Conservation (phyloP, 176 grass and related monocot species). For the Pontederia paniculata region DNA sequence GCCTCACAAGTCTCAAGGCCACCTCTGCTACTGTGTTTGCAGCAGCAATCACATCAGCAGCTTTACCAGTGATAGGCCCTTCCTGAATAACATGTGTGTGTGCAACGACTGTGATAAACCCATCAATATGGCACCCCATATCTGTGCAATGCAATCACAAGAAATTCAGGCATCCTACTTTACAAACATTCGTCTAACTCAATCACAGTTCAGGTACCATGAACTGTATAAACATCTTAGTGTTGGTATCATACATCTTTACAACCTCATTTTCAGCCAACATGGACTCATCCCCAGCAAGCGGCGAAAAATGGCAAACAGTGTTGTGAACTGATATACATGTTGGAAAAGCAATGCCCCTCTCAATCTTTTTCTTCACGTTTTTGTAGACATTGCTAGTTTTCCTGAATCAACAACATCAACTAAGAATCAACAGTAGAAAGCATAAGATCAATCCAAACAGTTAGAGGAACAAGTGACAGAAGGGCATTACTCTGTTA, state of each 20-base stretch:
- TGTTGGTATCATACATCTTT: conserved; percentile 58
- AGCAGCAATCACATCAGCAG: conserved; percentile 85
- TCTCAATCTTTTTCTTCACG: conserved; percentile 94
- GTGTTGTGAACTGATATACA: conserved; percentile 91
- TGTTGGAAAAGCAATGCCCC: conserved; percentile 86
- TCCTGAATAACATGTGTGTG: conserved; percentile 72
- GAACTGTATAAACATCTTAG: conserved; percentile 7
- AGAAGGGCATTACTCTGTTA: conserved; percentile 58
- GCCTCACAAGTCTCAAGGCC: conserved; percentile 81
- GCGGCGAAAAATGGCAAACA: conserved; percentile 90
- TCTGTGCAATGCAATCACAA: conserved; percentile 42
- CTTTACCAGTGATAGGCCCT: conserved; percentile 62
- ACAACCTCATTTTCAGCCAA: conserved; percentile 90
- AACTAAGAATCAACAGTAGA: conserved; percentile 1
- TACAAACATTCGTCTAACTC: neutral
- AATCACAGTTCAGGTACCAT: neutral
- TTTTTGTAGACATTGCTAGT: conserved; percentile 94
- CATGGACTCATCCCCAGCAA: conserved; percentile 61
- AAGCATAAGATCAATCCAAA: conserved; percentile 11
- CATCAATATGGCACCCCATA: conserved; percentile 98
- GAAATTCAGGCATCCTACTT: neutral
- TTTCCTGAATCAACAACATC: conserved; percentile 39
- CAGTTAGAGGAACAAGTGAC: conserved; percentile 12
- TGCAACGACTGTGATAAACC: conserved; percentile 98
- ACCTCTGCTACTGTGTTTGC: conserved; percentile 92